Evolutionary conservation across 768 basidiomycete genomes (phyloP).

Genomic region (Boletus sp.): DNA sequence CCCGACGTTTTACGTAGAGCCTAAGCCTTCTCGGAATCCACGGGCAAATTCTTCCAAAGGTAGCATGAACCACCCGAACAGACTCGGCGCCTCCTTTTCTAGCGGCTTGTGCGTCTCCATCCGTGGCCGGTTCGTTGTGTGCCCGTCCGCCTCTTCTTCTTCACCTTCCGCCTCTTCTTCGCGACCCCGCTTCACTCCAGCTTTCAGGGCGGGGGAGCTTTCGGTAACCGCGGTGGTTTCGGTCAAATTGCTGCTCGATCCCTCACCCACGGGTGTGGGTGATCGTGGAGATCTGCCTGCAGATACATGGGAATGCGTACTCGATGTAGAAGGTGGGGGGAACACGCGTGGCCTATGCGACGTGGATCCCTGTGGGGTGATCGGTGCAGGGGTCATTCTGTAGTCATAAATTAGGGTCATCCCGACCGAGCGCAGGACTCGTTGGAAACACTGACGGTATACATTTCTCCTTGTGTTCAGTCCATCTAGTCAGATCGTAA

Average conservation of each 20-base stretch:
- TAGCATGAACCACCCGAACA: constrained; percentile 58
- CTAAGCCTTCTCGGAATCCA: constrained; percentile 64
- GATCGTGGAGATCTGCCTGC: constrained; percentile 12
- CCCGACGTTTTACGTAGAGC: constrained; percentile 17
- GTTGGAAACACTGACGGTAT: constrained; percentile 30
- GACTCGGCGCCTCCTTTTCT: constrained; percentile 43
- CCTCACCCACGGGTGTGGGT: constrained; percentile 10
- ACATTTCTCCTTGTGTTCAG: constrained; percentile 58
- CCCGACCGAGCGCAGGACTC: background rate
- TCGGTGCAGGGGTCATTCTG: constrained; percentile 21
- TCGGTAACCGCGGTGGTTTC: constrained; percentile 41
- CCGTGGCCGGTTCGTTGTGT: constrained; percentile 52
- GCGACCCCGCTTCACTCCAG: constrained; percentile 48
- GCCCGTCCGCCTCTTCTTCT: constrained; percentile 35
- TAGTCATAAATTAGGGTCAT: constrained; percentile 3
- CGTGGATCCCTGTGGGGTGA: constrained; percentile 17
- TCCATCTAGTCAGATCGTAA: constrained; percentile 61
- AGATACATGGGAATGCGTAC: constrained; percentile 15
- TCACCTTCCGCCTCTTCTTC: constrained; percentile 41
- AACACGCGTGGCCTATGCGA: constrained; percentile 15
- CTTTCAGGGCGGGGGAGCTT: constrained; percentile 16
- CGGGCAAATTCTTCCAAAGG: constrained; percentile 65
- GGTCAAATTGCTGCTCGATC: constrained; percentile 30
- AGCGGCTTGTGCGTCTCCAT: constrained; percentile 46
- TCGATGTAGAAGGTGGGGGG: constrained; percentile 20